Evolutionary conservation across 208 protist genomes (phyloP), one percentile per base, ranked within the genome.

Genomic region (Trypanosoma melophagium): DNA sequence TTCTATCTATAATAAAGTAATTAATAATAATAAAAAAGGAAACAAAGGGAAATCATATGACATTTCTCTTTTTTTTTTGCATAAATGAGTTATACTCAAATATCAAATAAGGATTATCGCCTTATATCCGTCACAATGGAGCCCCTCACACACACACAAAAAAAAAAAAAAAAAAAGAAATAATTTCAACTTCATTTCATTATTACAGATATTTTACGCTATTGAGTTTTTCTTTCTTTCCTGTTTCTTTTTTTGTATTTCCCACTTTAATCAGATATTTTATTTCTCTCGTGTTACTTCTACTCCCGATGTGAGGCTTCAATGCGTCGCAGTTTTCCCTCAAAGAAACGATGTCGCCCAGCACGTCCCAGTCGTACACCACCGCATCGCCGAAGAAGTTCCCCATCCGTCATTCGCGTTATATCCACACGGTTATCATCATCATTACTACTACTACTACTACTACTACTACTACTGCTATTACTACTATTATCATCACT

Each of bases 311-410:
- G 69, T 52, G 72, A 75, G 19, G 68, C 54, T 35, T 81, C 80
- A 56, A 92, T 87, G 63, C 89, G 89, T 31, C 75, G 71, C 12
- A 95, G 78, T 74, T 95, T 95, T 0, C 90, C 90, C 42, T 92
- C 82, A 69, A 95, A 95, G 74, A 89, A 87, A 44, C 90, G 84
- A 66, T 95, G 90, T 10, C 90, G 82, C 31, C 90, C 90, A 3
- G 84, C 85, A 19, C 90, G 82, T 3, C 90, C 90, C 19, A 95
- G 78, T 12, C 90, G 86, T 35, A 95, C 90, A 4, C 90, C 90
- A 24, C 87, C 87, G 54, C 90, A 95, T 4, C 79, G 69, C 62
- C 66, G 50, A 49, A 95, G 81, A 28, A 95, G 79, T 38, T 90
- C 85, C 12, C 66, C 78, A 69, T 95, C 90, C 1, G 70, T 78